Base-by-base conservation (phyloP, 352 stramenopile genomes). In the Peronospora tabacina region DNA sequence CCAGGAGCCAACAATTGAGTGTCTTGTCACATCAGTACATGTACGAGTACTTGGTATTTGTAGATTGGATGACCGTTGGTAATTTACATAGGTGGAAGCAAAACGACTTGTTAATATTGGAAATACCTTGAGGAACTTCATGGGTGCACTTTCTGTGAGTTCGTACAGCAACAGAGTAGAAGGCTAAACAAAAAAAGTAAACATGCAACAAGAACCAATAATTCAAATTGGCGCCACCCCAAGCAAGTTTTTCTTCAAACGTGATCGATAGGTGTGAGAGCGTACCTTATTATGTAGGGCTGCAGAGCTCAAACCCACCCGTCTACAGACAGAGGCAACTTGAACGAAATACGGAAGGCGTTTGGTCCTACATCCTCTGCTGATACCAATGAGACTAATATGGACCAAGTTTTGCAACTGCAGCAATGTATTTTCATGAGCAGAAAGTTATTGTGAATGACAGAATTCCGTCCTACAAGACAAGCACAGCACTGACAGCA, bases 391-490 rank as follows among this genome's bases (percentile, higher is more conserved):
- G 60, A 54, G 43, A 65, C 33, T 29, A 53, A 50, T 15, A 67
- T 49, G 49, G 49, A 40, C 0, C 52, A 61, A 10, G 75, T 69
- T 1, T 37, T 85, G 17, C 63, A 71, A 32, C 51, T 70, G 2
- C 75, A 85, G 39, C 73, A 85, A 40, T 68, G 58, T 16, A 62
- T 84, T 72, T 70, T n/a, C 35, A 66, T 85, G 34, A 49, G 44
- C 64, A 82, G 20, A 61, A 67, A 22, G 65, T 87, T 10, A 39
- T 80, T 2, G 53, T 49, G 3, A 65, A 69, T 11, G 47, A 75
- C 29, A 50, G 46, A 17, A 54, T 19, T 52, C 43, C 16, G 28
- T 41, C 24, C 43, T 37, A 30, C 46, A 33, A 49, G 39, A 6
- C 12, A 59, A 54, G 7, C 24, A 44, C 22, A 47, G 12, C n/a